Evolutionary conservation across 345 rosid species (phyloP), one percentile per base, ranked within the genome.

Genomic region (Carallia pectinifolia): DNA sequence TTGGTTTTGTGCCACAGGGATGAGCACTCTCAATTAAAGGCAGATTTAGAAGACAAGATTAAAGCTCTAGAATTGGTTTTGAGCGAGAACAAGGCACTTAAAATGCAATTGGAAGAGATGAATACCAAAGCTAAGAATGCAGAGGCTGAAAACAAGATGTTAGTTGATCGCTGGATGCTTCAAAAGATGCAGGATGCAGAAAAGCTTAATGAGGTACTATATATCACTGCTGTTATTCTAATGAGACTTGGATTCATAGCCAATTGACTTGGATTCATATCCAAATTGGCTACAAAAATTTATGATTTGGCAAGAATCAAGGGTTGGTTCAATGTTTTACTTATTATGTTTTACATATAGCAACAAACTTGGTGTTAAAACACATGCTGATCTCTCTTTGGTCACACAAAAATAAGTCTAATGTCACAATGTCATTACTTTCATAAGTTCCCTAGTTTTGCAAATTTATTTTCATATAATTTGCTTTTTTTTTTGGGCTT

Each of bases 181-280:
- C 91, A 95, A 76, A 95, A 95, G 83, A 95, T 95, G 98, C 83
- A 92, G 81, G 97, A 92, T 58, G 98, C 99, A 7, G 99, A 95
- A 78, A 90, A 91, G 64, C 92, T 92, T 73, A 95, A 92, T n/a
- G 97, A 95, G 98, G 99, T 95, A 81, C n/a, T 13, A 36, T 17
- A 6, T 64, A 52, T 36, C 66, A 47, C 40, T 71, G 33, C 53
- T 18, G 13, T 65, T 36, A 61, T 39, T 74, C 31, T 58, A 67
- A 33, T 64, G 67, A 40, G 37, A 29, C 16, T 60, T 27, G 34
- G 58, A 60, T 30, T 53, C 17, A 13, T 8, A 23, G 17, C 40
- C 23, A 23, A n/a, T 23, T 23, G 37, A 29, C 16, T 60, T 27
- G 34, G 58, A 60, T 30, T 53, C 17, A 13, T 8, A 23, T 19